Evolutionary conservation across 1,284 basidiomycete genomes (phyloP).

Genomic region (Ganoderma lingzhi): DNA sequence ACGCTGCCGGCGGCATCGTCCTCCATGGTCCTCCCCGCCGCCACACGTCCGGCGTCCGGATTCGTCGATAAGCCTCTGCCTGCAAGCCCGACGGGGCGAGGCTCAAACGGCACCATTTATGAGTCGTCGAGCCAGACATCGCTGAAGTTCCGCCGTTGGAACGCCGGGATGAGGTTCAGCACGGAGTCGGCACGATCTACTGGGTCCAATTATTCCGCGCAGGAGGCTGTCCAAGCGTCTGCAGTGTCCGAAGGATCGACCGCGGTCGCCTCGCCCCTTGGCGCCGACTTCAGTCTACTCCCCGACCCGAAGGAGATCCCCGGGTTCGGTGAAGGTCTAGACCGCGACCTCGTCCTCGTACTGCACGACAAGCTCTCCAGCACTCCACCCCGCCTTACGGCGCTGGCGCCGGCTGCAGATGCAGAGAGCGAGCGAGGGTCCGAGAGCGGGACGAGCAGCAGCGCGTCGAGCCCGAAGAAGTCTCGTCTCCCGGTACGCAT

Average conservation of each 20-base stretch:
- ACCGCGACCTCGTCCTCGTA: slow-evolving; percentile 34
- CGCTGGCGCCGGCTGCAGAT: slow-evolving; percentile 7
- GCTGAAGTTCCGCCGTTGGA: slow-evolving; percentile 21
- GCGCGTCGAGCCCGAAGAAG: slow-evolving; percentile 27
- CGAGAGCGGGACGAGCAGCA: slow-evolving; percentile 3
- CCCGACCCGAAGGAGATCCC: slow-evolving; percentile 16
- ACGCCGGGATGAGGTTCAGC: slow-evolving; percentile 25
- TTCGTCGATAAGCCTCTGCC: slow-evolving; percentile 31
- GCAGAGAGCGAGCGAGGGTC: neutral
- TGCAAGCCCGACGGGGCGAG: slow-evolving; percentile 22
- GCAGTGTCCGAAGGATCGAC: slow-evolving; percentile 1
- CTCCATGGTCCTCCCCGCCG: slow-evolving; percentile 27
- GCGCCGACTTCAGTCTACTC: slow-evolving; percentile 13
- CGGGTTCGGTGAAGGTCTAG: slow-evolving; percentile 23
- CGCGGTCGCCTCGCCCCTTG: slow-evolving; percentile 1
- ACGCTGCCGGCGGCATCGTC: slow-evolving; percentile 27
- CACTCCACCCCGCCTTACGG: slow-evolving; percentile 14
- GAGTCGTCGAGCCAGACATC: slow-evolving; percentile 26
- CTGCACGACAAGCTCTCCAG: slow-evolving; percentile 31
- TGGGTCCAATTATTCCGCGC: neutral
- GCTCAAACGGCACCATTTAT: slow-evolving; percentile 15
- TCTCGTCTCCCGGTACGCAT: slow-evolving; percentile 38
- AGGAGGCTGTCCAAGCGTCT: neutral
- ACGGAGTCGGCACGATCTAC: neutral
- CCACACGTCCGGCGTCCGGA: slow-evolving; percentile 2